Evolutionary conservation across 2,329 filamentous ascomycete genomes (phyloP).

Genomic region (Pseudocercospora crystallina): DNA sequence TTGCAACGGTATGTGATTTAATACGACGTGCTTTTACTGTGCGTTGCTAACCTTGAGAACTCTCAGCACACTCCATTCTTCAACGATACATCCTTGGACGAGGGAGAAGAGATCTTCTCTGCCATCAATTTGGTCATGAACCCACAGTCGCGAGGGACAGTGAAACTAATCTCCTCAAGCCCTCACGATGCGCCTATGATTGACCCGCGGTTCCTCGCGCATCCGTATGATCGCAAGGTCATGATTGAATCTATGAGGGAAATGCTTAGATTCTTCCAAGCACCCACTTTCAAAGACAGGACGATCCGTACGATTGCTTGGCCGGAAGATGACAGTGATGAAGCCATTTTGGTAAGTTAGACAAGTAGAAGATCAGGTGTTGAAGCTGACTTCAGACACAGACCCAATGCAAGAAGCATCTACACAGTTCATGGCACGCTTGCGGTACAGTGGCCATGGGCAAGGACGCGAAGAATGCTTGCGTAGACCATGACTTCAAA

Average conservation of each 20-base stretch:
- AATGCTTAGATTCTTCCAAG: constrained; percentile 3
- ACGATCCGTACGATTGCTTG: too few relatives aligned
- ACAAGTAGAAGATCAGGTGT: not conserved
- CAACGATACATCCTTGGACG: too few relatives aligned
- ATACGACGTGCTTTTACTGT: too few relatives aligned
- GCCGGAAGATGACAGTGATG: too few relatives aligned
- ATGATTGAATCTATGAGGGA: constrained; percentile 50
- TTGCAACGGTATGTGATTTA: constrained; percentile 35
- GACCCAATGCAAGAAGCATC: too few relatives aligned
- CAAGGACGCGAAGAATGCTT: not conserved
- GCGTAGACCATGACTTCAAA: constrained; percentile 6
- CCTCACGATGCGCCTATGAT: constrained; percentile 62
- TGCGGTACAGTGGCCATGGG: constrained; percentile 9
- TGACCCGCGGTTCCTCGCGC: constrained; percentile 54
- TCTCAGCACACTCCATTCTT: too few relatives aligned
- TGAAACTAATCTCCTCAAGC: constrained; percentile 61
- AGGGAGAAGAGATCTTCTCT: too few relatives aligned
- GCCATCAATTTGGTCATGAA: constrained; percentile 30
- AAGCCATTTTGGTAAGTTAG: not conserved
- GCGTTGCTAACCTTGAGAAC: too few relatives aligned
- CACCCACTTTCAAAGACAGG: constrained; percentile 1
- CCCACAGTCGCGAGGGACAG: constrained; percentile 57
- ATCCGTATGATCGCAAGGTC: constrained; percentile 55
- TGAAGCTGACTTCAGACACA: too few relatives aligned
- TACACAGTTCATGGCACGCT: constrained; percentile 5